Percentiles rank a stretch among this genome's conserved stretches.
phyloP scores from a whole-genome alignment of 176 grass and related monocot genomes.

The Aegilops tauschii region DNA sequence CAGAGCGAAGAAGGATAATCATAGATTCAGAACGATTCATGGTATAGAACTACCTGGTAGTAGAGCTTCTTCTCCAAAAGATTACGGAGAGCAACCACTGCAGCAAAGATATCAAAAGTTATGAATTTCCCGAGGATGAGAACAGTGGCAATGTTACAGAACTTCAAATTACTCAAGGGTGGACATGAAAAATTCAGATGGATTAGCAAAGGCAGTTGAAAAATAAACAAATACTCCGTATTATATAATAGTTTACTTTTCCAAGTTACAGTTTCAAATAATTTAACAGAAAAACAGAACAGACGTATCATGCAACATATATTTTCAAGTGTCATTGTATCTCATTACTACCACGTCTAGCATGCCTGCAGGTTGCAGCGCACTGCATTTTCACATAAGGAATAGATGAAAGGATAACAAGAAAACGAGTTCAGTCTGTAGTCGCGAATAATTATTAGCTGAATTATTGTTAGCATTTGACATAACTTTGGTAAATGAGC shows the following conservation, averaged over 20 bases:
- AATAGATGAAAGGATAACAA: not conserved
- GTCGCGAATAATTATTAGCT: not conserved
- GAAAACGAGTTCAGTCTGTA: not conserved
- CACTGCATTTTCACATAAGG: not conserved
- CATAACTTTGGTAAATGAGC: not conserved
- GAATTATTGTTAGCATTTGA: not conserved
- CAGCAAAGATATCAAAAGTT: not conserved
- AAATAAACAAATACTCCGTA: not conserved
- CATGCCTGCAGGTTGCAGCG: not conserved
- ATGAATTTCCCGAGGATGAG: constrained; percentile 18
- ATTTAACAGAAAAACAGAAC: not conserved
- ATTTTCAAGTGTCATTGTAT: not conserved
- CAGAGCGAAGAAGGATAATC: constrained; percentile 15
- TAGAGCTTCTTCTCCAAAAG: constrained; percentile 42
- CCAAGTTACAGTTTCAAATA: not conserved
- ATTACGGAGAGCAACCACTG: constrained; percentile 55
- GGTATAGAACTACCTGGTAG: constrained; percentile 29
- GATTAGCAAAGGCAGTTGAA: not conserved
- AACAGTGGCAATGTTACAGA: not conserved
- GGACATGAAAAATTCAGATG: not conserved
- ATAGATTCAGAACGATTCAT: constrained; percentile 9
- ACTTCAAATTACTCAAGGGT: not conserved
- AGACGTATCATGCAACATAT: not conserved
- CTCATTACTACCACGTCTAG: not conserved
- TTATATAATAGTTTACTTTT: not conserved